A percentile compares a stretch with the other conserved stretches of the same genome.
Conservation (phyloP, 805 yeast species). For the Komagataella pseudopastoris region DNA sequence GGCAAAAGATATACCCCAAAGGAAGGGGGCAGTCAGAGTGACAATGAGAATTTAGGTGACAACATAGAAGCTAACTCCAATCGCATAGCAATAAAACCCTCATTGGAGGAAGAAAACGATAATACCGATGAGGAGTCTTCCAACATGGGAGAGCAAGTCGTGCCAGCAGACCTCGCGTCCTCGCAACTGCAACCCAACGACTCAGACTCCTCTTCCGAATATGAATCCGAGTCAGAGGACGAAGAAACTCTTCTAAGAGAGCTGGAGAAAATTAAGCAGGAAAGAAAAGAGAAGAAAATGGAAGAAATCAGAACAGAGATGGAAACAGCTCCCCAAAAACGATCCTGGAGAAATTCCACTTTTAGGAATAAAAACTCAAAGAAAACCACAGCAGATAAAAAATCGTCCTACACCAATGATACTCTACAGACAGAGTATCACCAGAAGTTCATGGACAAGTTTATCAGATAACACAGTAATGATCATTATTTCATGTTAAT, state of each 20-base stretch:
- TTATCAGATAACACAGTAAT: constrained; percentile 13
- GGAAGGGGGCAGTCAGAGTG: not conserved
- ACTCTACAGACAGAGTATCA: constrained; percentile 26
- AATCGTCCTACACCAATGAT: constrained; percentile 13
- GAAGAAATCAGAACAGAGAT: constrained; percentile 13
- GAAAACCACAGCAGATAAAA: constrained; percentile 12
- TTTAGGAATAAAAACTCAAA: not conserved
- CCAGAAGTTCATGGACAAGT: constrained; percentile 25
- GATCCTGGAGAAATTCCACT: constrained; percentile 20
- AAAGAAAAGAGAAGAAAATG: constrained; percentile 12
- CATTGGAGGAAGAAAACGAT: constrained; percentile 30
- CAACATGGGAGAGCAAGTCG: not conserved
- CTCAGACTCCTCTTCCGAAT: constrained; percentile 1
- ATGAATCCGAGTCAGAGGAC: constrained; percentile 25
- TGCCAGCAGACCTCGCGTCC: not conserved
- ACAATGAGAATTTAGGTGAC: too few species aligned
- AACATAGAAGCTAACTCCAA: not conserved
- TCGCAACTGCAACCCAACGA: constrained; percentile 1
- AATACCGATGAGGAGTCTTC: constrained; percentile 23
- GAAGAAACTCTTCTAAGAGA: constrained; percentile 35
- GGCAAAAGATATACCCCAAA: not conserved
- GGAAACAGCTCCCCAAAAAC: constrained; percentile 8
- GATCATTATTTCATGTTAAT: not conserved
- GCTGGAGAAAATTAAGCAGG: constrained; percentile 22
- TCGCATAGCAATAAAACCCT: constrained; percentile 8